Percentiles rank a stretch among this genome's conserved stretches.
These are phyloP conservation scores for Paralagenidium karlingii DNA, from an alignment of 352 stramenopile genomes.

Conservation along the genomic window DNA sequence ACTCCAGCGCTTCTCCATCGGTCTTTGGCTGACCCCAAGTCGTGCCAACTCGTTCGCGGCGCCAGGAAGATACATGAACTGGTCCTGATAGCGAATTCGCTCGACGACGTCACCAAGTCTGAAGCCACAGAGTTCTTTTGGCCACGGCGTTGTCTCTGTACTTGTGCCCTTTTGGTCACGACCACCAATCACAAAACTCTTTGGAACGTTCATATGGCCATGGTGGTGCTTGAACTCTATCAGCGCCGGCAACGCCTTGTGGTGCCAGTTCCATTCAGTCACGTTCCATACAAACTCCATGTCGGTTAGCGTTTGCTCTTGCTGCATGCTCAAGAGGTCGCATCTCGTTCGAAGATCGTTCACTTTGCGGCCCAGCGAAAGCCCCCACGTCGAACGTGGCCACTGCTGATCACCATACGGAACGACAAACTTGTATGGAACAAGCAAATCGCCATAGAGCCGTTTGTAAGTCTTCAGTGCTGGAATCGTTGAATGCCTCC, in stretches of 20 bases:
- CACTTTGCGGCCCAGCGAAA: slow-evolving; percentile 83
- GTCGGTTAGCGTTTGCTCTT: slow-evolving; percentile 16
- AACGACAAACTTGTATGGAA: slow-evolving; percentile 84
- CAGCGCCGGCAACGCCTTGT: slow-evolving; percentile 35
- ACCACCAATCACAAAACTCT: slow-evolving; percentile 19
- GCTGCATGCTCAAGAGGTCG: slow-evolving; percentile 75
- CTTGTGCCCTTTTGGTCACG: too few relatives aligned
- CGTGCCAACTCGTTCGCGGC: too few relatives aligned
- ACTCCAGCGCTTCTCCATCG: slow-evolving; percentile 8
- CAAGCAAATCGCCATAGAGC: slow-evolving; percentile 84
- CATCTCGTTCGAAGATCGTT: too few relatives aligned
- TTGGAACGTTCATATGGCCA: slow-evolving; percentile 25
- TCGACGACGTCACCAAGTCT: slow-evolving; percentile 11
- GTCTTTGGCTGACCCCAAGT: slow-evolving; percentile 22
- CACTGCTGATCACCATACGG: slow-evolving; percentile 53
- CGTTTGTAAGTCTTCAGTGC: slow-evolving; percentile 73
- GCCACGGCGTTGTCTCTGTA: slow-evolving; percentile 10
- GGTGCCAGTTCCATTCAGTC: slow-evolving; percentile 51
- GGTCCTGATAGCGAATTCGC: slow-evolving; percentile 2
- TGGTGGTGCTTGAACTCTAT: slow-evolving; percentile 13
- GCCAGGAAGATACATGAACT: too few relatives aligned
- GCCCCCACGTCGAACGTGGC: slow-evolving; percentile 75
- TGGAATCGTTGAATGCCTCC: slow-evolving; percentile 50
- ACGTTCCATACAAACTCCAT: slow-evolving; percentile 64
- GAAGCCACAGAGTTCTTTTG: slow-evolving; percentile 7